A percentile compares a stretch with the other conserved stretches of the same genome.
phyloP scores from a whole-genome alignment of 768 basidiomycete genomes.

The Boletus sp. region DNA sequence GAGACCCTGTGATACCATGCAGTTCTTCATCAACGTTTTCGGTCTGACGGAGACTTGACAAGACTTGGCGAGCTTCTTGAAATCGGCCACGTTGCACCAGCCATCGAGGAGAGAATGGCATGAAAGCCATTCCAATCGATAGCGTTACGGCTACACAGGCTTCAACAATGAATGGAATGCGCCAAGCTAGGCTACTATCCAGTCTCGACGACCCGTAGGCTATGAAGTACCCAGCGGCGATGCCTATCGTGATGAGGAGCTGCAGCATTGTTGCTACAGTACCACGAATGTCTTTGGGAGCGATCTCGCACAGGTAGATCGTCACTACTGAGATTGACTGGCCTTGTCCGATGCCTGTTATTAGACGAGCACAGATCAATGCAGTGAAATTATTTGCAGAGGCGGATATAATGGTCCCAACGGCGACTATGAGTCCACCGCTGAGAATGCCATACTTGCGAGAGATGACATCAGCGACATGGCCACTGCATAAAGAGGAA shows the following conservation, averaged over 20 bases:
- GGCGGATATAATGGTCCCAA: slow-evolving; percentile 40
- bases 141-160: slow-evolving; percentile 17
- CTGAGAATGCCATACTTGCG: slow-evolving; percentile 44
- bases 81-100: slow-evolving; percentile 32
- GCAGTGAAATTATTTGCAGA: slow-evolving; percentile 33
- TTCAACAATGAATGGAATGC: slow-evolving; percentile 27
- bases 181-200: slow-evolving; percentile 25
- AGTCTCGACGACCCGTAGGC: slow-evolving; percentile 25
- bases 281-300: slow-evolving; percentile 41
- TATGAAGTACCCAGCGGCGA: slow-evolving; percentile 34
- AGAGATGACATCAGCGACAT: slow-evolving; percentile 44
- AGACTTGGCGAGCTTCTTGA: slow-evolving; percentile 32
- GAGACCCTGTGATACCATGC: slow-evolving; percentile 12
- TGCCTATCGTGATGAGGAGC: slow-evolving; percentile 42
- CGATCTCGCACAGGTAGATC: slow-evolving; percentile 40
- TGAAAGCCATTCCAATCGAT: slow-evolving; percentile 22
- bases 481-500: slow-evolving; percentile 39
- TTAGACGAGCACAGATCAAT: slow-evolving; percentile 42
- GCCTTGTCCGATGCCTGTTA: slow-evolving; percentile 47
- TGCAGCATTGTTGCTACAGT: slow-evolving; percentile 40
- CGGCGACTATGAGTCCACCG: slow-evolving; percentile 40
- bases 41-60: slow-evolving; percentile 16
- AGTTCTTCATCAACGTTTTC: slow-evolving; percentile 22
- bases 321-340: slow-evolving; percentile 42
- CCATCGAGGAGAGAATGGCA: slow-evolving; percentile 24